Evolutionary conservation across 148 eudicot species (phyloP).

Genomic region (Tetragonia tetragonoides): DNA sequence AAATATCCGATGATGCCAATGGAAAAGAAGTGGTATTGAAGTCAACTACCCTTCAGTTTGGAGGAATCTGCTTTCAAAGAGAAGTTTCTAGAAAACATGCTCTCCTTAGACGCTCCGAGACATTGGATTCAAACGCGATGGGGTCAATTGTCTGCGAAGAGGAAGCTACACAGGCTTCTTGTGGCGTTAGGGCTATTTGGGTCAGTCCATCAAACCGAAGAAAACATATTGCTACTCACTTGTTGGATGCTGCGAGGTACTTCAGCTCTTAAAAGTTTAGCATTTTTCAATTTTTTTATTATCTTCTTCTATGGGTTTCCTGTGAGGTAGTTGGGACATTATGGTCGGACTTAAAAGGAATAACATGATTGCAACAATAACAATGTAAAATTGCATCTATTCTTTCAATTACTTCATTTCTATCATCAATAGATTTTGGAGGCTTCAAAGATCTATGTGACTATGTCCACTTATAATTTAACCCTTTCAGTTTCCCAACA

Average conservation of each 20-base stretch:
- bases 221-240: slow-evolving; percentile 65
- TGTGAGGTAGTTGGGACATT: not conserved
- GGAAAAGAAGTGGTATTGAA: slow-evolving; percentile 37
- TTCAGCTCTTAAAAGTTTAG: not conserved
- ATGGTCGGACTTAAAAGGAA: not conserved
- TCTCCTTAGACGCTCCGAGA: slow-evolving; percentile 20
- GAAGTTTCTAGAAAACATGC: slow-evolving; percentile 44
- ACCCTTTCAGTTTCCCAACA: not conserved
- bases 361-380: not conserved
- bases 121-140: slow-evolving; percentile 24
- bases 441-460: not conserved
- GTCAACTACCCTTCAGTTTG: slow-evolving; percentile 62
- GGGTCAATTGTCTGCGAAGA: slow-evolving; percentile 66
- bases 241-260: slow-evolving; percentile 90
- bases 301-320: not conserved
- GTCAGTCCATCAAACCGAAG: slow-evolving; percentile 86
- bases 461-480: not conserved
- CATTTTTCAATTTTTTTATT: not conserved
- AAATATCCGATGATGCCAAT: slow-evolving; percentile 5
- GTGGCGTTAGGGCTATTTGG: slow-evolving; percentile 95
- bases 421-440: not conserved
- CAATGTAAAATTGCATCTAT: not conserved
- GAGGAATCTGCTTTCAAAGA: slow-evolving; percentile 64
- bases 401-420: not conserved
- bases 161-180: slow-evolving; percentile 57